Evolutionary conservation across 148 eudicot species (phyloP).

Genomic region (Vaccinium corymbosum): DNA sequence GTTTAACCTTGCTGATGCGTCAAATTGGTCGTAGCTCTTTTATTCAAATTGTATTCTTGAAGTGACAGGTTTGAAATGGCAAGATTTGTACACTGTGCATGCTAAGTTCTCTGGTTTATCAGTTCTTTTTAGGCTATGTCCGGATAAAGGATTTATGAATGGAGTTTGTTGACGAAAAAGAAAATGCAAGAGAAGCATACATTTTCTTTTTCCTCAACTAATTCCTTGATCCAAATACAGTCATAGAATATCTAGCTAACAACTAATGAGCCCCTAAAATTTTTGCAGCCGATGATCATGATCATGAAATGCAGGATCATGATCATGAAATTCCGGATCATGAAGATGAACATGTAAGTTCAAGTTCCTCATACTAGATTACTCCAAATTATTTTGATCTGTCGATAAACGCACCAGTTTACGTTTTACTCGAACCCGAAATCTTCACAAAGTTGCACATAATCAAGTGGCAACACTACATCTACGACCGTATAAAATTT

Average conservation of each 20-base stretch:
- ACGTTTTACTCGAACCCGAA: neutral
- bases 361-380: neutral
- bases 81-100: neutral
- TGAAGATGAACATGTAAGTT: conserved; percentile 38
- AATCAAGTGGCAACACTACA: neutral
- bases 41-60: neutral
- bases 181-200: neutral
- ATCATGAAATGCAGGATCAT: too few species aligned
- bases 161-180: neutral
- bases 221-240: neutral
- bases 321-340: too few species aligned
- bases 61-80: too few species aligned
- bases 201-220: neutral
- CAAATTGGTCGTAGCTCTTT: neutral
- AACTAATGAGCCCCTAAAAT: conserved; percentile 4
- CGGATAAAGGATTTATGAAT: neutral
- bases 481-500: neutral
- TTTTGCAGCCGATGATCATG: conserved; percentile 24
- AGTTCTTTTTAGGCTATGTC: neutral
- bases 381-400: neutral
- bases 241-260: neutral
- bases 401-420: neutral
- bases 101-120: neutral
- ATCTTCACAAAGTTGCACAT: neutral
- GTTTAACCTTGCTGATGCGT: neutral